These are phyloP conservation scores for Naegleria gruberi DNA, from an alignment of 208 protist species.

Conservation along the genomic window DNA sequence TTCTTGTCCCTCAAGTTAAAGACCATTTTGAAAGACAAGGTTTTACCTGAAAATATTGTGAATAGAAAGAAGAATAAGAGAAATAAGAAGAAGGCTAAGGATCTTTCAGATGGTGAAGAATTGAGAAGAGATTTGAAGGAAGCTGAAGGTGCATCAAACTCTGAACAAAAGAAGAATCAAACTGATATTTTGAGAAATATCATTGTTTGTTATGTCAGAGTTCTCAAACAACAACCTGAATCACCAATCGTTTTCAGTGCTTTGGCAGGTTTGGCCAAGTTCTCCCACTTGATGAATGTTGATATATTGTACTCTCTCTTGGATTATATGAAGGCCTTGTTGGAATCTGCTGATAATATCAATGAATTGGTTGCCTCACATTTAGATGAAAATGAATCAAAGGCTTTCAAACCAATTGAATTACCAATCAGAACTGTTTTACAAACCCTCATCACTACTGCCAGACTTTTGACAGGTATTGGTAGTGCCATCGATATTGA, in stretches of 20 bases:
- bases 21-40: neutral
- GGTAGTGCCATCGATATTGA: slow-evolving; percentile 13
- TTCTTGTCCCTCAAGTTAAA: neutral
- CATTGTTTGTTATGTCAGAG: slow-evolving; percentile 6
- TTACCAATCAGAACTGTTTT: neutral
- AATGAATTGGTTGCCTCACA: neutral
- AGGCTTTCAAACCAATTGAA: neutral
- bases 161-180: neutral
- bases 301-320: slow-evolving; percentile 6
- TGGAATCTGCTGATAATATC: neutral
- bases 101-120: neutral
- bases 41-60: neutral
- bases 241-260: neutral
- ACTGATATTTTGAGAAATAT: slow-evolving; percentile 6
- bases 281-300: slow-evolving; percentile 22
- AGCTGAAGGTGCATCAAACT: neutral
- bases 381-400: neutral
- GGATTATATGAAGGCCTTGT: neutral
- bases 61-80: neutral
- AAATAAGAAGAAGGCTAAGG: neutral
- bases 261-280: slow-evolving; percentile 11
- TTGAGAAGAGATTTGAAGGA: neutral
- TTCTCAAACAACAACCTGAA: neutral
- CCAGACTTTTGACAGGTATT: neutral
- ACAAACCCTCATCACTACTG: neutral